Percentiles rank a stretch among this genome's conserved stretches.
These are phyloP conservation scores for Vitis hybrid DNA, from an alignment of 177 flowering plant genomes.

Conservation along the genomic window DNA sequence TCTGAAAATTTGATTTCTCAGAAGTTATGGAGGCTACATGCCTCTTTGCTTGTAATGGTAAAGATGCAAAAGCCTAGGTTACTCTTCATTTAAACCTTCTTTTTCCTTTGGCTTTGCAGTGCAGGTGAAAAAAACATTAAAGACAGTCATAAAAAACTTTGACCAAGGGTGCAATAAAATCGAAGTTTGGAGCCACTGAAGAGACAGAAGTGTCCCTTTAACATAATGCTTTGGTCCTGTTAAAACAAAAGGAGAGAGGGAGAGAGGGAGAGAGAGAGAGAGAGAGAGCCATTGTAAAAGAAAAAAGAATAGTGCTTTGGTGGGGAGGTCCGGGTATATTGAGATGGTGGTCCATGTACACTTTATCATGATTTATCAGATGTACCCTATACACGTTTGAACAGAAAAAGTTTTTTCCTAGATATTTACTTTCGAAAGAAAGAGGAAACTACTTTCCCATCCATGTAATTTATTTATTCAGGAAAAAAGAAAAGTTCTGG, in stretches of 20 bases:
- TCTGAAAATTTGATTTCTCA: too few species aligned
- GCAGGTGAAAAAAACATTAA: too few species aligned
- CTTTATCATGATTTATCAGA: slow-evolving; percentile 20
- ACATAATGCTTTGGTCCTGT: neutral
- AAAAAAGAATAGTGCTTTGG: slow-evolving; percentile 15
- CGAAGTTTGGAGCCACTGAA: slow-evolving; percentile 13
- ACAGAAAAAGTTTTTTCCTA: slow-evolving; percentile 21
- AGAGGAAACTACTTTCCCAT: neutral
- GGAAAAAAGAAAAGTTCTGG: neutral
- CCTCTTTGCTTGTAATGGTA: too few species aligned
- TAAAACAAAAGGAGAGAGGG: too few species aligned
- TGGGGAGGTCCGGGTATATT: slow-evolving; percentile 11
- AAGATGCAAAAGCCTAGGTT: too few species aligned
- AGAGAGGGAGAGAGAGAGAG: too few species aligned
- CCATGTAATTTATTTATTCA: neutral
- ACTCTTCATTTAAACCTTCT: too few species aligned
- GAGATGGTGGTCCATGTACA: slow-evolving; percentile 33
- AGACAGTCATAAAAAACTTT: neutral
- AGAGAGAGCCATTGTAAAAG: too few species aligned
- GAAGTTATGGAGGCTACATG: too few species aligned
- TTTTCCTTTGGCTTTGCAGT: too few species aligned
- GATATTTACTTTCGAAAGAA: slow-evolving; percentile 18
- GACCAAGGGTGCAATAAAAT: slow-evolving; percentile 13
- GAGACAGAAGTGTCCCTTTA: slow-evolving; percentile 15
- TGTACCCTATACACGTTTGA: slow-evolving; percentile 18